A percentile compares a stretch with the other conserved stretches of the same genome.
Evolutionary conservation across 306 rosid genomes (phyloP).

Genomic region (Begonia loranthoides): DNA sequence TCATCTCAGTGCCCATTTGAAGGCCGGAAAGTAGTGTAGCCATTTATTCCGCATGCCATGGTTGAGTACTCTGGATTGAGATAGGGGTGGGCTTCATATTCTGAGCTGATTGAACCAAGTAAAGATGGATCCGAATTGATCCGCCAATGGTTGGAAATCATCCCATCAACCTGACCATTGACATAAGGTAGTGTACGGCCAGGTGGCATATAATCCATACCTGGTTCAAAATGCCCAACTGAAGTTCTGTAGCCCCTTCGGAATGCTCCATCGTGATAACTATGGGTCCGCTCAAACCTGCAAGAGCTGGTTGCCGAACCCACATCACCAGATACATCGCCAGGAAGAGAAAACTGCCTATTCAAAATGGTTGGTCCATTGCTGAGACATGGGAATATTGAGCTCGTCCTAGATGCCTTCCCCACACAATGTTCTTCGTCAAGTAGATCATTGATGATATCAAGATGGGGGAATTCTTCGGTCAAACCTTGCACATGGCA

Average conservation of each 20-base stretch:
- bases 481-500: conserved; percentile 52
- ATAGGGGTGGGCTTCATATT: conserved; percentile 47
- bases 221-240: conserved; percentile 37
- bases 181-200: conserved; percentile 29
- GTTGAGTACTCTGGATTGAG: conserved; percentile 59
- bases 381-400: conserved; percentile 16
- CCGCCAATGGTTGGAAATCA: conserved; percentile 70
- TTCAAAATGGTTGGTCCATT: conserved; percentile 42
- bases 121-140: conserved; percentile 40
- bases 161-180: conserved; percentile 72
- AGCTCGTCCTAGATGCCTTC: conserved; percentile 16
- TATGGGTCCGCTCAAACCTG: conserved; percentile 74
- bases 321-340: conserved; percentile 43
- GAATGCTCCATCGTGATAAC: conserved; percentile 61
- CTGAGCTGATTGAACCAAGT: conserved; percentile 46
- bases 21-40: conserved; percentile 79
- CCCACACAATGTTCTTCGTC: conserved; percentile 67
- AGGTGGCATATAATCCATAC: conserved; percentile 44
- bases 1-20: conserved; percentile 47
- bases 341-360: conserved; percentile 69
- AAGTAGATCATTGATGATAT: conserved; percentile 89
- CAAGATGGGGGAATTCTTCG: conserved; percentile 94
- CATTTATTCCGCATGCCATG: conserved; percentile 48
- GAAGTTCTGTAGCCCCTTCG: conserved; percentile 40
- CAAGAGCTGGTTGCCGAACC: conserved; percentile 67